A percentile compares a stretch with the other conserved stretches of the same genome.
Conservation (phyloP, 2,329 filamentous ascomycete species). For the Xylaria sp. region DNA sequence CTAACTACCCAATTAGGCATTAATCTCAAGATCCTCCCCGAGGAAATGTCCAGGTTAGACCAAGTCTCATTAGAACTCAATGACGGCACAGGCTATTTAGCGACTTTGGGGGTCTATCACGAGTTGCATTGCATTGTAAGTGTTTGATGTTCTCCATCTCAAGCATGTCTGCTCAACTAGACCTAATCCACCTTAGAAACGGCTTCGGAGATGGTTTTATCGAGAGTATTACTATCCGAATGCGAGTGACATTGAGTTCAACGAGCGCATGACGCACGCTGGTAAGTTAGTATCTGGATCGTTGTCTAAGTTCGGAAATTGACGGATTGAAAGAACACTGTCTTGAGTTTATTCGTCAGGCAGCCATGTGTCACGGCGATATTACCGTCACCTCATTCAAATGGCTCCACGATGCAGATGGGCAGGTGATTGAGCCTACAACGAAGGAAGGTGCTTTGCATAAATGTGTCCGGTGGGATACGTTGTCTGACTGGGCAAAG, state of each 20-base stretch:
- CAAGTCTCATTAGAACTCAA: constrained; percentile 9
- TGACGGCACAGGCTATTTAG: constrained; percentile 25
- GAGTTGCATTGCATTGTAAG: constrained; percentile 30
- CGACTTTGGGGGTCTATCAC: constrained; percentile 17
- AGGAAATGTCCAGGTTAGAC: constrained; percentile 8
- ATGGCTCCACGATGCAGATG: constrained; percentile 1
- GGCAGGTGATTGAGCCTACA: not conserved
- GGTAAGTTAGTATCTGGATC: not conserved
- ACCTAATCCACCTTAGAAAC: too few species aligned
- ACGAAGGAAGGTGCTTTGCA: not conserved
- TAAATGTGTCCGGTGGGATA: not conserved
- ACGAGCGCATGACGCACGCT: constrained; percentile 4
- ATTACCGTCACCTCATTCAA: constrained; percentile 1
- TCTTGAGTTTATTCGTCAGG: constrained; percentile 14
- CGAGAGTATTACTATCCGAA: constrained; percentile 27
- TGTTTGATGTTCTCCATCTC: not conserved
- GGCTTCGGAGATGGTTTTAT: constrained; percentile 20
- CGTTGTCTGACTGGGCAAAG: not conserved
- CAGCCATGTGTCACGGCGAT: constrained; percentile 26
- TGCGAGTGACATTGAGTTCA: constrained; percentile 9
- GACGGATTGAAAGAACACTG: constrained; percentile 26
- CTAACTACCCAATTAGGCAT: constrained; percentile 1
- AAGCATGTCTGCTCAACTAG: too few species aligned
- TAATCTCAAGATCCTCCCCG: constrained; percentile 10
- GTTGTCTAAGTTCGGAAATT: not conserved